Percentiles rank a stretch among this genome's conserved stretches.
These are phyloP conservation scores for Naganishia friedmannii DNA, from an alignment of 768 basidiomycete species.

Conservation along the genomic window DNA sequence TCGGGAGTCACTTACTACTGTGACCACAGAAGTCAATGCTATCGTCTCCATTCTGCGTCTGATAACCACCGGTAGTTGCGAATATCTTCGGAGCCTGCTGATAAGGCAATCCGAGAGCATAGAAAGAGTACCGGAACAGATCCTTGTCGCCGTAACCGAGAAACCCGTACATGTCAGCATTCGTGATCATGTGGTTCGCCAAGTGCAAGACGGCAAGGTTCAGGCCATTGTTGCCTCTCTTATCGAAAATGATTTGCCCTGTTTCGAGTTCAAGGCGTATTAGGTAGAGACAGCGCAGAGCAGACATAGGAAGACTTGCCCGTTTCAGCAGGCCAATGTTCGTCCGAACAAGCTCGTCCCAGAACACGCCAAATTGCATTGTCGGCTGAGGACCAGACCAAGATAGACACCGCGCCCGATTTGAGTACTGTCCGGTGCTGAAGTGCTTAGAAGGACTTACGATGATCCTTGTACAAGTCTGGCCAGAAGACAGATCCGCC, in stretches of 20 bases:
- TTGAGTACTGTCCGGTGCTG: too few species aligned
- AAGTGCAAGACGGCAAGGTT: slow-evolving; percentile 54
- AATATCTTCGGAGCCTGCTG: slow-evolving; percentile 46
- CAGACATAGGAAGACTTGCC: slow-evolving; percentile 25
- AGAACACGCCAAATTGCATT: slow-evolving; percentile 55
- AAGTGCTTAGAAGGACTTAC: slow-evolving; percentile 31
- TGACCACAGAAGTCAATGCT: slow-evolving; percentile 51
- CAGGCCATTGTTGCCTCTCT: slow-evolving; percentile 53
- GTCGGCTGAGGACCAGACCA: slow-evolving; percentile 42
- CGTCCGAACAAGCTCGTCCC: slow-evolving; percentile 49
- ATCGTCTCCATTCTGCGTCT: slow-evolving; percentile 43
- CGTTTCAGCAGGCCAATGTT: slow-evolving; percentile 53
- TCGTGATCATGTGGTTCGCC: slow-evolving; percentile 51
- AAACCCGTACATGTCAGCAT: slow-evolving; percentile 43
- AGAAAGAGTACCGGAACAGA: slow-evolving; percentile 53
- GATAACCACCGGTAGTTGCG: slow-evolving; percentile 45
- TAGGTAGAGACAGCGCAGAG: background rate
- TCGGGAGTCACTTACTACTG: slow-evolving; percentile 33
- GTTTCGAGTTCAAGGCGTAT: background rate
- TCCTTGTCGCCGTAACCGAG: slow-evolving; percentile 53
- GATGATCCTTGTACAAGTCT: slow-evolving; percentile 54
- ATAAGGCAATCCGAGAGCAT: slow-evolving; percentile 52
- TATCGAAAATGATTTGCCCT: slow-evolving; percentile 54
- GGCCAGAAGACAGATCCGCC: slow-evolving; percentile 55
- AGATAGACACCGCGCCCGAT: too few species aligned